Base-by-base conservation (phyloP, 495 filamentous ascomycete species). In the Aspergillus mulundensis region DNA sequence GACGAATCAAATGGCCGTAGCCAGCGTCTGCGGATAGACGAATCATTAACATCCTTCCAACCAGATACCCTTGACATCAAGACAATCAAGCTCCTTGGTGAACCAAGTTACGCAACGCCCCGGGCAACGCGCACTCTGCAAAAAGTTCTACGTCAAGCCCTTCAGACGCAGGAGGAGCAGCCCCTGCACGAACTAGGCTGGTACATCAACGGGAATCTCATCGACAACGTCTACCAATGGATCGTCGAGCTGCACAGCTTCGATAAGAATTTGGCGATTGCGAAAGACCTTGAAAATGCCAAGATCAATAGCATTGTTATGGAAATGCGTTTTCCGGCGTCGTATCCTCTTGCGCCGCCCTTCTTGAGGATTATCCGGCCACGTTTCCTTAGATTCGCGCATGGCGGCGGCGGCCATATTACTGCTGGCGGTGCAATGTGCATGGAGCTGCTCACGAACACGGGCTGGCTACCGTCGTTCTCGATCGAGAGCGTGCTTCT, bases 201-300 rank as follows among this genome's bases (percentile, higher is more conserved):
- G 89, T 92, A 90, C 66, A 83, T 96, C 55, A 78, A 94, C 60
- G 70, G 71, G 4, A 71, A 75, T 12, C 65, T 77, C 11, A 70
- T 85, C 53, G 71, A 67, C 7, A 96, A 92, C 64, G 73, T 93
- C 38, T 97, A 91, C 65, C 92, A 96, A 67, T 96, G 91, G 91
- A 91, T 96, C 59, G 85, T 96, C 2, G 88, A 96, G 66, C 70
- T 97, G 0, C 92, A 97, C 67, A 88, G 84, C 46, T 96, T 97
- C 62, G 85, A 91, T 12, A 61, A 74, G 0, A 54, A 65, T 2
- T 74, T 93, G 1, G 90, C 87, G 0, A 75, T 97, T 3, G 87
- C 88, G 0, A 61, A 78, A 32, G 92, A 96, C 66, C 87, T 97
- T 80, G 86, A 86, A 63, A 49, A 60, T 0, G 74, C 70, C 16